phyloP scores from a whole-genome alignment of 1,139 yeast species.

The Suhomyces wounanorum region DNA sequence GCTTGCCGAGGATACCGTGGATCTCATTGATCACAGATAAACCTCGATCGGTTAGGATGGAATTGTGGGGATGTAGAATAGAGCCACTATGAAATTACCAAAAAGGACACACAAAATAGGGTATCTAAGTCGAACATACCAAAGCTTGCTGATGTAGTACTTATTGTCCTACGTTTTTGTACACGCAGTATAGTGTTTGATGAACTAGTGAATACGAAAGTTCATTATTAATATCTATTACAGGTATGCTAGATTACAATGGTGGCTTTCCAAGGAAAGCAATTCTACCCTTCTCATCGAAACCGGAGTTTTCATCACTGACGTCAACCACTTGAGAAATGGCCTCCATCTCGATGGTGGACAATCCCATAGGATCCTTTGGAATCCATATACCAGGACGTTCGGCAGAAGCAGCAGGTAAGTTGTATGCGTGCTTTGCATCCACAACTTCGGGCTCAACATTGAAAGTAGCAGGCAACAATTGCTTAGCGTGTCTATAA shows the following conservation, averaged over 20 bases:
- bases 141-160: no score
- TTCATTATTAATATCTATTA: background rate
- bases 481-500: constrained; percentile 52
- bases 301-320: constrained; percentile 65
- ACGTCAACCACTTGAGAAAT: constrained; percentile 52
- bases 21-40: no score
- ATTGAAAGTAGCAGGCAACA: constrained; percentile 54
- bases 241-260: background rate
- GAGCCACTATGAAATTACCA: no score
- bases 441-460: constrained; percentile 33
- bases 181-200: background rate
- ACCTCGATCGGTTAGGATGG: no score
- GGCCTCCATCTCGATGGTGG: constrained; percentile 56
- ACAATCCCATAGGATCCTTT: constrained; percentile 78
- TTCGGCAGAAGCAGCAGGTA: constrained; percentile 67
- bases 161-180: background rate
- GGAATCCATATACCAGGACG: constrained; percentile 89
- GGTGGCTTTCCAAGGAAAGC: constrained; percentile 65
- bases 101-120: no score
- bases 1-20: no score
- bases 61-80: no score
- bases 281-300: constrained; percentile 60
- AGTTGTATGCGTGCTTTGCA: constrained; percentile 54
- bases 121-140: no score
- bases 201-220: background rate